Percentiles rank a stretch among this genome's conserved stretches.
Conservation (phyloP, 441 rosid genomes). For the Breynia disticha region DNA sequence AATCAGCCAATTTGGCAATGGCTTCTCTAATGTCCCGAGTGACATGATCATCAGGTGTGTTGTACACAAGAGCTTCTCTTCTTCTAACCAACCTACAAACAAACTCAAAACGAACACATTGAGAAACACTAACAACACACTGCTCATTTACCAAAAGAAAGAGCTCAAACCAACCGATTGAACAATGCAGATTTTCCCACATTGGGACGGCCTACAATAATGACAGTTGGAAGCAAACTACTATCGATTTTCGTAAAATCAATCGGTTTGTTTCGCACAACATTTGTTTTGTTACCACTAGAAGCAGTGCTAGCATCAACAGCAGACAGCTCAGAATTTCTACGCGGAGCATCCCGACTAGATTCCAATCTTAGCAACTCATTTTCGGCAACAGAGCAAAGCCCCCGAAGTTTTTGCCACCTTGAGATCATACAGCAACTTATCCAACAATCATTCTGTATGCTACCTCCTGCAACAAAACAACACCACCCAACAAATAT, state of each 20-base stretch:
- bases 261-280: slow-evolving; percentile 31
- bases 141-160: background rate
- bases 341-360: slow-evolving; percentile 2
- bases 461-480: too few species aligned
- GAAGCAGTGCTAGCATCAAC: slow-evolving; percentile 8
- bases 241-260: slow-evolving; percentile 63
- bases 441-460: too few species aligned
- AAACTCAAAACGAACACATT: background rate
- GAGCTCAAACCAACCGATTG: slow-evolving; percentile 48
- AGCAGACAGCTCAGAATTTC: slow-evolving; percentile 9
- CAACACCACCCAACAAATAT: too few species aligned
- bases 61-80: slow-evolving; percentile 87
- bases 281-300: slow-evolving; percentile 17
- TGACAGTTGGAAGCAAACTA: slow-evolving; percentile 61
- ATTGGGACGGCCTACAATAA: slow-evolving; percentile 83
- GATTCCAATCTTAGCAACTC: too few species aligned
- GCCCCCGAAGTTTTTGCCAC: too few species aligned
- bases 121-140: background rate
- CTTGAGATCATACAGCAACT: too few species aligned
- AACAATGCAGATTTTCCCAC: slow-evolving; percentile 95
- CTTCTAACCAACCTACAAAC: slow-evolving; percentile 59
- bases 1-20: slow-evolving; percentile 73
- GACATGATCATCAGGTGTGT: slow-evolving; percentile 90
- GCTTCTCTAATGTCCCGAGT: slow-evolving; percentile 92
- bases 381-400: too few species aligned